Base-by-base conservation (phyloP, 768 basidiomycete genomes). In the Boletus sp. region DNA sequence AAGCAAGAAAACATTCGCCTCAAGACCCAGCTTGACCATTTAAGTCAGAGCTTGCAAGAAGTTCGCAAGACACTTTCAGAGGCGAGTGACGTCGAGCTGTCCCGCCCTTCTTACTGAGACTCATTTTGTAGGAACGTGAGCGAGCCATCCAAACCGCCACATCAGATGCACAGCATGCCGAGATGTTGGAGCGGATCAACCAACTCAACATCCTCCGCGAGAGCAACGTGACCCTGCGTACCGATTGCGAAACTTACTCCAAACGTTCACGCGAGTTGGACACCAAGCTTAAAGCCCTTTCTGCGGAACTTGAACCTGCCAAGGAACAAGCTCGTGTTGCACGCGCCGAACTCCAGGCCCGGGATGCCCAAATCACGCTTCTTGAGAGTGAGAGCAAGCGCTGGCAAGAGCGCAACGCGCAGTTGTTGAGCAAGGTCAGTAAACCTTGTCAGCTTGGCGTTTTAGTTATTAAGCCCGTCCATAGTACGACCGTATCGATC, bases 401-500 rank as follows among this genome's bases (percentile, higher is more conserved):
- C 54, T 93, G 92, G 91, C 90, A 93, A 72, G 86, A 88, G 55
- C 84, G 92, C 15, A 93, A 90, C 63, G 66, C 80, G 25, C 89
- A 93, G 50, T 73, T 95, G 23, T 76, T 95, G 47, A 84, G 78
- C 73, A 94, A 94, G 79, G 90, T 88, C 0, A 3, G 56, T 37
- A 70, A 43, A 21, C 13, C 51, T n/a, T 17, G 8, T 2, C n/a
- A 8, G 1, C 1, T 15, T 14, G 19, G 17, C 5, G 2, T 37
- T 11, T 19, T 29, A 35, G 48, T 35, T 23, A 30, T 62, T 23
- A 47, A 54, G 35, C 30, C 27, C 0, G 21, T 55, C 4, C 56
- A 25, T 37, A 91, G 88, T 93, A 93, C 64, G 90, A 94, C 61
- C 88, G 92, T 42, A 87, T 90, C 60, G 92, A 93, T 66, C 91